Evolutionary conservation across 2,329 filamentous ascomycete species (phyloP).

Genomic region (Acarospora socialis): DNA sequence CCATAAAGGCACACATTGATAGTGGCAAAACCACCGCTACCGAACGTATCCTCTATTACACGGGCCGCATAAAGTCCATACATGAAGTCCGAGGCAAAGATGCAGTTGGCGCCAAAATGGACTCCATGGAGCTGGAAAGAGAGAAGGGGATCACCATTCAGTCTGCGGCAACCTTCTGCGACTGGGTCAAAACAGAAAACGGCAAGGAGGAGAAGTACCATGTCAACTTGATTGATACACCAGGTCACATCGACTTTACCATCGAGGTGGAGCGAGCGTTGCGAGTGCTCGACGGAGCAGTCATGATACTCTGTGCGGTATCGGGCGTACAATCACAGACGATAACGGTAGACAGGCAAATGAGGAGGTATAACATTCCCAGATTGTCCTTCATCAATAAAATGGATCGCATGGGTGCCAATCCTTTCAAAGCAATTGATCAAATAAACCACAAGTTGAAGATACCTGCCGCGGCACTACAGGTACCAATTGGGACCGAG

Average conservation of each 20-base stretch:
- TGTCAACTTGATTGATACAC: conserved; percentile 96
- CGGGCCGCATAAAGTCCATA: conserved; percentile 88
- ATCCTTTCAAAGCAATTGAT: conserved; percentile 93
- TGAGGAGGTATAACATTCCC: conserved; percentile 95
- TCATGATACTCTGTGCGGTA: conserved; percentile 97
- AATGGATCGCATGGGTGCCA: conserved; percentile 98
- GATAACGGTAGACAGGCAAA: conserved; percentile 94
- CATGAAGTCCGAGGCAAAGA: conserved; percentile 95
- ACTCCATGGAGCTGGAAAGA: conserved; percentile 96
- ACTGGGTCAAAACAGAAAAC: conserved; percentile 81
- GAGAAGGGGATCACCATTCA: conserved; percentile 99
- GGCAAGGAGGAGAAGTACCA: conserved; percentile 85
- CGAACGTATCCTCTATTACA: conserved; percentile 95
- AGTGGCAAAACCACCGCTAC: conserved; percentile 95
- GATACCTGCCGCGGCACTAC: conserved; percentile 80
- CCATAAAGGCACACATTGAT: conserved; percentile 87
- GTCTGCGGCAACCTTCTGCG: conserved; percentile 92
- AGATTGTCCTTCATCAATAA: conserved; percentile 97
- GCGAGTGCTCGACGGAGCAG: conserved; percentile 86
- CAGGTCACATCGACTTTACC: conserved; percentile 97
- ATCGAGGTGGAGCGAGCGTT: conserved; percentile 95
- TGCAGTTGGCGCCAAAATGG: conserved; percentile 96
- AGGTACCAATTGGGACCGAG: conserved; percentile 86
- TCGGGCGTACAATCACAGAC: conserved; percentile 96
- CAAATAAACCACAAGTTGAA: conserved; percentile 96